Conservation (phyloP, 192 early-diverging fungal species). For the Glomus cerebriforme region DNA sequence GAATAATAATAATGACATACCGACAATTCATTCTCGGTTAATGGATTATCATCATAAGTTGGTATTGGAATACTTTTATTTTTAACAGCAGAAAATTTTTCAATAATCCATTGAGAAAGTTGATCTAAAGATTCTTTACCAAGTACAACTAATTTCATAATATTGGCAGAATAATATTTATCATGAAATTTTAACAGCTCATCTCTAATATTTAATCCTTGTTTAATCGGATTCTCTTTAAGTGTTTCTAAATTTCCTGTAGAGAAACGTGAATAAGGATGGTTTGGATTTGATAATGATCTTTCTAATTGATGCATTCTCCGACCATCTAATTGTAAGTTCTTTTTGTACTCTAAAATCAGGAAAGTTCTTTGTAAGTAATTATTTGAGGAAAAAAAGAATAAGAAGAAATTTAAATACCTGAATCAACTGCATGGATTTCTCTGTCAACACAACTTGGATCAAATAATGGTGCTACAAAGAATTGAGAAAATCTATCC, state of each 20-base stretch:
- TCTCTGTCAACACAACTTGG: constrained; percentile 86
- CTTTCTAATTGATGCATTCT: constrained; percentile 83
- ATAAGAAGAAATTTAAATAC: constrained; percentile 13
- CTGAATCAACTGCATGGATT: constrained; percentile 87
- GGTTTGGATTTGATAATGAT: constrained; percentile 62
- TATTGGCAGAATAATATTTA: constrained; percentile 91
- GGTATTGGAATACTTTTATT: constrained; percentile 77
- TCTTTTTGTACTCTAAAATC: constrained; percentile 79
- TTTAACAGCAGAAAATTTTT: constrained; percentile 76
- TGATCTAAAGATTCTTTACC: constrained; percentile 88
- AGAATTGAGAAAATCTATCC: constrained; percentile 80
- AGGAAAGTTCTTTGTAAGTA: not conserved
- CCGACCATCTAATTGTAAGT: constrained; percentile 80
- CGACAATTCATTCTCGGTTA: constrained; percentile 70
- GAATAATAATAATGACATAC: constrained; percentile 37
- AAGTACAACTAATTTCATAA: constrained; percentile 91
- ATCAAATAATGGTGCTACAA: constrained; percentile 82
- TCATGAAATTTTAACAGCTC: constrained; percentile 86
- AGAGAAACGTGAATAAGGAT: constrained; percentile 84
- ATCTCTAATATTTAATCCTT: constrained; percentile 77
- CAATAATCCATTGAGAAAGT: constrained; percentile 80
- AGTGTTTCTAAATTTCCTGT: constrained; percentile 87
- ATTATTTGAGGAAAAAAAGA: not conserved
- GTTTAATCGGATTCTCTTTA: constrained; percentile 52
- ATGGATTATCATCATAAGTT: constrained; percentile 65